Evolutionary conservation across 768 basidiomycete genomes (phyloP), one percentile per base, ranked within the genome.

Genomic region (Amanita pallidorosea): DNA sequence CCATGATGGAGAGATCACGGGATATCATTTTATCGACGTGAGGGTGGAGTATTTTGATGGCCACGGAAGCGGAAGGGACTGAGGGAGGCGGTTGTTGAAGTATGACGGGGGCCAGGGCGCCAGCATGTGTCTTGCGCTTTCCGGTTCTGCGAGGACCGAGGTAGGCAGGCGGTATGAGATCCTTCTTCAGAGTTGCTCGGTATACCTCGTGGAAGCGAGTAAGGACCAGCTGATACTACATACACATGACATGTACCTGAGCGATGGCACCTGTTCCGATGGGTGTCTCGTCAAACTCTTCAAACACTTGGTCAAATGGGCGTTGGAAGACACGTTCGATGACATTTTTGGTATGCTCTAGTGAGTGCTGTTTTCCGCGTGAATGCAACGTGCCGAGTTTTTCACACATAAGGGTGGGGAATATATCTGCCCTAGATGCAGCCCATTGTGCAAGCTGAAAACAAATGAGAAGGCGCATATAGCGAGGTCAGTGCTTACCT

Each of bases 251-350:
- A 41, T 63, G 44, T 54, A 77, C 83, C 69, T 99, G 96, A 17
- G 95, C 96, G 55, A 99, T 96, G n/a, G 96, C 94, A 22, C 96
- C 96, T 8, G 87, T 88, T n/a, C 96, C 96, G 47, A 99, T 95
- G 4, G 96, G 94, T 5, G 63, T 71, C 53, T 81, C 73, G 51
- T 89, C 81, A 60, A 99, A 98, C 51, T 88, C 79, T 57, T 91
- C 88, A 58, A 99, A 98, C 9, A 97, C 88, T 11, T 96, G 76
- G 4, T 83, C 74, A 60, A 99, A 96, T 4, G 82, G 79, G 34
- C 80, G 73, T 44, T 82, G 80, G 63, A 98, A 98, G 17, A 89
- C 89, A 3, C 70, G 67, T 63, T 95, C 86, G 55, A 99, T 82
- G 49, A 90, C 83, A 17, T 68, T 64, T 56, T 80, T 85, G 5